A percentile compares a stretch with the other conserved stretches of the same genome.
Evolutionary conservation across 2,329 filamentous ascomycete genomes (phyloP).

Genomic region (Trichoderma asperellum): DNA sequence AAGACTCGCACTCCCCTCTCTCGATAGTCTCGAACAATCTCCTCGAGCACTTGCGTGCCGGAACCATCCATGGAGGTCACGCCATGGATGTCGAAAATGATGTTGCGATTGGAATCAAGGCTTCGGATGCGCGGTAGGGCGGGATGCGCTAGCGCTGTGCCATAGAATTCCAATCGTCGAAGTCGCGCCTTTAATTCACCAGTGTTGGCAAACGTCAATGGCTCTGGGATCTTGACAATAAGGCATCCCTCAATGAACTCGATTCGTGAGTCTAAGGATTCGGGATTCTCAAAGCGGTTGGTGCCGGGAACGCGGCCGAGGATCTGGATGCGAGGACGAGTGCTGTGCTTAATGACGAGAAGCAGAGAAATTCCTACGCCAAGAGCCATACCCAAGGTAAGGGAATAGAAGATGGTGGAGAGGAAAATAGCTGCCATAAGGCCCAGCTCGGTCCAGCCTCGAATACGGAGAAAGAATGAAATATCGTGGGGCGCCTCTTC

Average conservation of each 20-base stretch:
- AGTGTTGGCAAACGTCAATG: conserved; percentile 95
- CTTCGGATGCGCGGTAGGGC: conserved; percentile 78
- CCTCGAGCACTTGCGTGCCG: conserved; percentile 85
- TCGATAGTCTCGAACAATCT: conserved; percentile 85
- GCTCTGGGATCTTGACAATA: conserved; percentile 97
- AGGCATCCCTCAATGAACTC: conserved; percentile 91
- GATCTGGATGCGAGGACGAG: conserved; percentile 93
- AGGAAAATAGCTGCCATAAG: conserved; percentile 91
- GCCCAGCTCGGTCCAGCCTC: conserved; percentile 81
- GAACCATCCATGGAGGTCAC: conserved; percentile 93
- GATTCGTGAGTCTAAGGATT: conserved; percentile 69
- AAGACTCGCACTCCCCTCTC: conserved; percentile 76
- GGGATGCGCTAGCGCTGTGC: conserved; percentile 82
- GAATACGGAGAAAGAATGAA: conserved; percentile 82
- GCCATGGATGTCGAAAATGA: conserved; percentile 98
- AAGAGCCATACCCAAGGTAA: conserved; percentile 90
- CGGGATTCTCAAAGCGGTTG: conserved; percentile 83
- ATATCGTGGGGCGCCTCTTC: conserved; percentile 96
- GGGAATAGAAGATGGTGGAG: conserved; percentile 91
- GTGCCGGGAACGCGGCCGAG: conserved; percentile 86
- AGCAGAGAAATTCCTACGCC: conserved; percentile 90
- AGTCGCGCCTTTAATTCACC: conserved; percentile 86
- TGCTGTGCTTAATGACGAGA: conserved; percentile 86
- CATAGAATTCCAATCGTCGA: conserved; percentile 83
- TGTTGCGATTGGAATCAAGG: conserved; percentile 82